phyloP scores from a whole-genome alignment of 176 grass and related monocot species.

The Bothriochloa decipiens region DNA sequence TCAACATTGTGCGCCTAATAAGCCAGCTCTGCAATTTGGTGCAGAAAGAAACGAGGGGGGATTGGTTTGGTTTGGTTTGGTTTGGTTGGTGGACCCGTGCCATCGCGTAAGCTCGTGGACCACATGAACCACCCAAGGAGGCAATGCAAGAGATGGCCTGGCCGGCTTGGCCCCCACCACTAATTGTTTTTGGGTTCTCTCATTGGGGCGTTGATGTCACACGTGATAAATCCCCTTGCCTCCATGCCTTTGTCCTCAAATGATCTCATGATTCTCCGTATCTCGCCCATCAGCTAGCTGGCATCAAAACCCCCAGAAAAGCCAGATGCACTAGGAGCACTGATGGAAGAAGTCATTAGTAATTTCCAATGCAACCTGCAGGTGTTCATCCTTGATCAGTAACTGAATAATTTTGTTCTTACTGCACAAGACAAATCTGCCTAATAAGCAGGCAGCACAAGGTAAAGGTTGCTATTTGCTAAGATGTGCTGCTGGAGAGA shows the following conservation, averaged over 20 bases:
- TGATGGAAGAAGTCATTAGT: background rate
- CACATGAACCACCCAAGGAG: conserved; percentile 43
- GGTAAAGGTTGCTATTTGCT: background rate
- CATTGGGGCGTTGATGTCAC: conserved; percentile 51
- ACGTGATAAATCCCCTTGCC: conserved; percentile 63
- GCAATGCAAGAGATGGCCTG: background rate
- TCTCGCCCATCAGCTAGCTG: conserved; percentile 50
- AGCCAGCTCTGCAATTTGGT: conserved; percentile 44
- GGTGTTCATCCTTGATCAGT: background rate
- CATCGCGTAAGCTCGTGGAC: conserved; percentile 46
- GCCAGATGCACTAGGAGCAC: conserved; percentile 16
- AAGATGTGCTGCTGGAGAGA: background rate
- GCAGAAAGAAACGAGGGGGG: conserved; percentile 26
- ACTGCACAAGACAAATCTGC: background rate
- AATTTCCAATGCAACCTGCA: background rate
- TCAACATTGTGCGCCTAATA: conserved; percentile 6
- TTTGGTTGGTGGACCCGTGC: conserved; percentile 49
- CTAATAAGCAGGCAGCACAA: background rate
- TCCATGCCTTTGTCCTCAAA: conserved; percentile 46
- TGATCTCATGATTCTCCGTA: conserved; percentile 50
- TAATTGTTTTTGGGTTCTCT: conserved; percentile 40
- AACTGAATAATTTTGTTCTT: background rate
- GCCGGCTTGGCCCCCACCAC: conserved; percentile 40
- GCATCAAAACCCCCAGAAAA: conserved; percentile 17
- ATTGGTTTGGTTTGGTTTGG: conserved; percentile 25